Base-by-base conservation (phyloP, 1,284 basidiomycete genomes). In the Melampsora larici-populina region DNA sequence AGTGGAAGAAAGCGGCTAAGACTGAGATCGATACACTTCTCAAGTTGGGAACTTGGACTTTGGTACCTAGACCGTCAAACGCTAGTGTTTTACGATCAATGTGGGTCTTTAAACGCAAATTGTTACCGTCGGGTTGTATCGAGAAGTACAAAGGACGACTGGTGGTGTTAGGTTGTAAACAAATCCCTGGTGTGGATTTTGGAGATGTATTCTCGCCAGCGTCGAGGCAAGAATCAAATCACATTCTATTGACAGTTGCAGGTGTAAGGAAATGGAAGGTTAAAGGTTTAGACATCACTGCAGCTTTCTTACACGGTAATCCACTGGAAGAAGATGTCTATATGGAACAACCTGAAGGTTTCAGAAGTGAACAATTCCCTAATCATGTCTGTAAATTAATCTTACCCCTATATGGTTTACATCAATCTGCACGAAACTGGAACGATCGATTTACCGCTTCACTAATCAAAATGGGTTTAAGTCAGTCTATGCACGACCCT, bases 291-390 rank as follows among this genome's bases (percentile, higher is more conserved):
- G 51, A 55, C 24, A 26, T 55, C 21, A 26, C n/a, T n/a, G n/a
- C n/a, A n/a, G n/a, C n/a, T n/a, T n/a, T n/a, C n/a, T n/a, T n/a
- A n/a, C n/a, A n/a, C 24, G 24, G 24, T 55, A 21, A 21, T 21
- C 51, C 51, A 4, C 18, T 55, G 4, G 13, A 55, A 6, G 51
- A 55, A 15, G 51, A 55, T 4, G 33, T 66, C 9, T 66, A 33
- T 29, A 66, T 66, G 64, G 64, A 66, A 18, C 64, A 66, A 66
- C 68, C 68, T 31, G 49, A 13, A 58, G 49, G 46, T 31, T 70
- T 70, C 18, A 13, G 40, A 17, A 46, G 51, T 33, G 43, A 48
- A 8, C 3, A 15, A 2, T 55, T 55, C 11, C 49, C 68, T 4
- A 55, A 58, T 11, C 51, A 36, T 26, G 68, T 70, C 2, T 70